Evolutionary conservation across 1,284 basidiomycete species (phyloP).

Genomic region (Trichosporon sp.): DNA sequence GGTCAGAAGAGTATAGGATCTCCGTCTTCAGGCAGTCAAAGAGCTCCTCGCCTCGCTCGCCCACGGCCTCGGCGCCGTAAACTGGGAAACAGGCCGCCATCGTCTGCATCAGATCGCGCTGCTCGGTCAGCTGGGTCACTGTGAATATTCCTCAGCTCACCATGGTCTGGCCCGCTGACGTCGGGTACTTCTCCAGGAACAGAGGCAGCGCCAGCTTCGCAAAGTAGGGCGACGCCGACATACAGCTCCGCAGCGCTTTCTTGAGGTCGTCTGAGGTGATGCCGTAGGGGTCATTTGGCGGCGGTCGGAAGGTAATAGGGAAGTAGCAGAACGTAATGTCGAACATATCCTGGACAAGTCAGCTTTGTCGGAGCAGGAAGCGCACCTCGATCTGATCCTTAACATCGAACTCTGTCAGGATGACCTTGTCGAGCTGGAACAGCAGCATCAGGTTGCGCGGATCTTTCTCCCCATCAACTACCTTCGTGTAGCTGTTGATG

Average conservation of each 20-base stretch:
- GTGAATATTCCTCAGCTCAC: conserved; percentile 49
- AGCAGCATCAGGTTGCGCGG: conserved; percentile 87
- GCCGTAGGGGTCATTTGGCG: conserved; percentile 88
- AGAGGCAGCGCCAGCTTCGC: conserved; percentile 79
- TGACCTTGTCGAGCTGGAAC: conserved; percentile 78
- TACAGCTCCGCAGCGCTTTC: conserved; percentile 59
- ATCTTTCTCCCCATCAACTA: conserved; percentile 95
- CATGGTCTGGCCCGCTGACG: conserved; percentile 77
- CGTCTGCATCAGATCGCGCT: conserved; percentile 77
- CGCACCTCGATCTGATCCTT: conserved; percentile 66
- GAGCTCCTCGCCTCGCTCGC: conserved; percentile 63
- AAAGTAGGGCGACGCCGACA: conserved; percentile 75
- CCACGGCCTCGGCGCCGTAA: conserved; percentile 64
- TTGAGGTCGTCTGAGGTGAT: conserved; percentile 87
- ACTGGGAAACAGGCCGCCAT: conserved; percentile 70
- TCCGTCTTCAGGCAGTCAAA: conserved; percentile 86
- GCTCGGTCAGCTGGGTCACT: conserved; percentile 8
- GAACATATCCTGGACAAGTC: conserved; percentile 65
- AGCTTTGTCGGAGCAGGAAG: neutral
- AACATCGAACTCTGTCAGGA: conserved; percentile 83
- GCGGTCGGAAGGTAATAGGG: conserved; percentile 93
- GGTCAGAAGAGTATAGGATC: conserved; percentile 86
- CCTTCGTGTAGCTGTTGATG: conserved; percentile 65
- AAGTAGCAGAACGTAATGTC: conserved; percentile 98
- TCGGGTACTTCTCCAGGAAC: conserved; percentile 86